Evolutionary conservation across 2,329 filamentous ascomycete species (phyloP).

Genomic region (Cercospora sp.): DNA sequence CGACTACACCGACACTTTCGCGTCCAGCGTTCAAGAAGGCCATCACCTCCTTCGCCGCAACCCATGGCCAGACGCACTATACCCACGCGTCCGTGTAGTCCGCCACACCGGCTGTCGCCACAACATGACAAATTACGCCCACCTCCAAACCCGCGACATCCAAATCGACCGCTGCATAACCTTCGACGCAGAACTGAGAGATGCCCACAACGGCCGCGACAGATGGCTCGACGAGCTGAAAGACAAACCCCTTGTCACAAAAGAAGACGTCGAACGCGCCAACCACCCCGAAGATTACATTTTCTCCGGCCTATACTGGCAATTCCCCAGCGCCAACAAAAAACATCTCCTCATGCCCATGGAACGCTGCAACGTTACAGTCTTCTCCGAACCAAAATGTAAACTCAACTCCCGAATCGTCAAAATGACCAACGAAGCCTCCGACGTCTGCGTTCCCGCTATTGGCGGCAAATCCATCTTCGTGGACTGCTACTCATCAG

Average conservation of each 20-base stretch:
- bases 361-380: slow-evolving; percentile 7
- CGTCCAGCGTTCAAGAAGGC: neutral
- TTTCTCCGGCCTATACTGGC: slow-evolving; percentile 1
- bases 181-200: neutral
- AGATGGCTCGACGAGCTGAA: neutral
- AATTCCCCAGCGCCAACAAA: neutral
- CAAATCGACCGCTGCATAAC: neutral
- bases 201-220: neutral
- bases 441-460: neutral
- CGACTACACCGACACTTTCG: neutral
- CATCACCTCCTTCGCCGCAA: neutral
- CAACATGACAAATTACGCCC: slow-evolving; percentile 3
- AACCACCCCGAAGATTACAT: slow-evolving; percentile 21
- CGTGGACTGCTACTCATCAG: neutral
- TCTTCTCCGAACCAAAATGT: slow-evolving; percentile 6
- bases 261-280: slow-evolving; percentile 10
- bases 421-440: slow-evolving; percentile 4
- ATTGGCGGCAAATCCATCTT: neutral
- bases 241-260: slow-evolving; percentile 3
- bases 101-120: slow-evolving; percentile 8
- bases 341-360: slow-evolving; percentile 3
- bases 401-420: slow-evolving; percentile 6
- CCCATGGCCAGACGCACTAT: slow-evolving; percentile 6
- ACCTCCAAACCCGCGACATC: neutral
- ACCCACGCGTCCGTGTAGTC: neutral